phyloP scores from a whole-genome alignment of 148 eudicot genomes.

The Fallopia convolvulus region DNA sequence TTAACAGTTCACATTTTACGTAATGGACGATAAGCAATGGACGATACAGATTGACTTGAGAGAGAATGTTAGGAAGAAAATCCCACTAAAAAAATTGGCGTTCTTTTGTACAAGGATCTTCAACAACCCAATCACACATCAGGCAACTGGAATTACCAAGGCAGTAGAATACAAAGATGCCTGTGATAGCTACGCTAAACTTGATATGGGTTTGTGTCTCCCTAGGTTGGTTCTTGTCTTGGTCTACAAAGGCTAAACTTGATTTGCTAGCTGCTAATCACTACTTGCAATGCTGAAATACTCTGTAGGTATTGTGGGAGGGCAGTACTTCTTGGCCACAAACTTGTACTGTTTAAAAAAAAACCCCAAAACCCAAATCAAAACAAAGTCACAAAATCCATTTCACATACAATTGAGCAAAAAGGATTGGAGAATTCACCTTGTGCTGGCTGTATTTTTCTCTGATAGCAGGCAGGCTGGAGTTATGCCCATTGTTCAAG shows the following conservation, averaged over 20 bases:
- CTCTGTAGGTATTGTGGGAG: slow-evolving; percentile 68
- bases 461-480: slow-evolving; percentile 78
- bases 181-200: not conserved
- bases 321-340: slow-evolving; percentile 82
- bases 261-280: not conserved
- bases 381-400: slow-evolving; percentile 16
- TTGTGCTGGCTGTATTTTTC: slow-evolving; percentile 93
- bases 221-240: not conserved
- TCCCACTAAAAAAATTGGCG: not conserved
- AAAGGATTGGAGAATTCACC: slow-evolving; percentile 26
- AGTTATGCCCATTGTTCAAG: slow-evolving; percentile 36
- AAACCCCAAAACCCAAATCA: not conserved
- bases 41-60: not conserved
- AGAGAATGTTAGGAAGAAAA: not conserved
- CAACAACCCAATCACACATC: not conserved
- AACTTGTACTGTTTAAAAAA: slow-evolving; percentile 62
- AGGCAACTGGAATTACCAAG: slow-evolving; percentile 2
- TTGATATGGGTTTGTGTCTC: not conserved
- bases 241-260: not conserved
- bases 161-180: slow-evolving; percentile 2
- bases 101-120: not conserved
- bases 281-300: slow-evolving; percentile 45
- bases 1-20: no score
- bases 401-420: not conserved
- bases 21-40: no score